Base-by-base conservation (phyloP, 2,329 filamentous ascomycete genomes). In the Juglanconis oblonga region DNA sequence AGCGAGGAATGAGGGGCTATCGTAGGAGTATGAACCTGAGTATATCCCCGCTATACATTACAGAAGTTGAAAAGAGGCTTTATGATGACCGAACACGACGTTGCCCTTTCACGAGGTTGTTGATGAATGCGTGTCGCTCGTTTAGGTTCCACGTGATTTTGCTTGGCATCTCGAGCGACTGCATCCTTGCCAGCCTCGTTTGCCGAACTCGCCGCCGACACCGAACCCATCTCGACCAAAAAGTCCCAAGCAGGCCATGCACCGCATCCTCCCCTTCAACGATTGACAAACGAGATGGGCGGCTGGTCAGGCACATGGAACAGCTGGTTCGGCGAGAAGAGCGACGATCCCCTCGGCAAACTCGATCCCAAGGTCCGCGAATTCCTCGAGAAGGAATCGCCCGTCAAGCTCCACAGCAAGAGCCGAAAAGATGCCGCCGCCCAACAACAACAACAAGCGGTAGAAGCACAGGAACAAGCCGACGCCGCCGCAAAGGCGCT, bases 311-410 rank as follows among this genome's bases (percentile, higher is more conserved):
- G 14, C 10, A 44, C 40, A 82, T 74, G 84, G 67, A 78, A 81
- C 64, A 80, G 79, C 61, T 76, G 85, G 62, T 75, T 79, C 65
- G 73, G 75, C 57, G 77, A 72, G 63, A 76, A 74, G 64, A 72
- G 72, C 67, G 81, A 87, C 64, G 85, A 91, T 70, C 87, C 90
- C 31, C 81, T 92, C 65, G 81, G 83, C 67, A 87, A 90, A 67
- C 87, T 97, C 68, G 92, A 97, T 70, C 90, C 91, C 44, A 87
- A 88, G 65, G 84, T 97, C 59, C 89, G 89, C 69, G 89, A 94
- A 65, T 96, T 93, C 74, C 87, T 97, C 70, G 82, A 92, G 71
- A 87, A 88, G 75, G 91, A 96, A 78, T 88, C 90, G 32, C 89
- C 91, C 36, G 79, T 88, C 67, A 90, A 90, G 76, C 88, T 89